A percentile compares a stretch with the other conserved stretches of the same genome.
Conservation (phyloP, 2,329 filamentous ascomycete genomes). For the Diaporthe nobilis region DNA sequence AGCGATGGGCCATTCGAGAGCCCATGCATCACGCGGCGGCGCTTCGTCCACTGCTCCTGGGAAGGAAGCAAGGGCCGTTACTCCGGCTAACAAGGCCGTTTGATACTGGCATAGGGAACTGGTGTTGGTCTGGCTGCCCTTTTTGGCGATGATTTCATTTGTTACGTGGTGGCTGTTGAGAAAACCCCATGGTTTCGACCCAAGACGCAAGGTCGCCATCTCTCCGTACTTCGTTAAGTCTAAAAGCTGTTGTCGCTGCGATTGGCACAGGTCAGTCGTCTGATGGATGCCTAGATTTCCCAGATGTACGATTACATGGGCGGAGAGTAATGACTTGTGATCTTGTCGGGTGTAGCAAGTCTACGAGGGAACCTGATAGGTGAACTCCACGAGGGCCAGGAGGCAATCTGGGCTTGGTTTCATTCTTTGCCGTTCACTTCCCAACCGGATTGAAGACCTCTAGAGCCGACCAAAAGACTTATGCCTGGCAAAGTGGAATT, state of each 20-base stretch:
- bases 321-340: neutral
- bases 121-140: neutral
- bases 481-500: neutral
- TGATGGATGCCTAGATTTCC: neutral
- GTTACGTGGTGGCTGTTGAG: neutral
- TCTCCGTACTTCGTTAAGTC: constrained; percentile 5
- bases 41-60: constrained; percentile 53
- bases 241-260: neutral
- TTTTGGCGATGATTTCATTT: neutral
- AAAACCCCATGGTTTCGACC: neutral
- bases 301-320: neutral
- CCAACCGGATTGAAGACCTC: neutral
- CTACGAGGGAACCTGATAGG: neutral
- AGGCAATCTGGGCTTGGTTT: constrained; percentile 5
- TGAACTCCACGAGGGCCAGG: neutral
- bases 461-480: neutral
- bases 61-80: constrained; percentile 51
- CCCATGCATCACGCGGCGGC: constrained; percentile 56
- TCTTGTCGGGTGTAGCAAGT: neutral
- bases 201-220: neutral
- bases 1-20: constrained; percentile 53
- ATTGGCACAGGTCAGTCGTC: neutral
- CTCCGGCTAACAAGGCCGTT: neutral
- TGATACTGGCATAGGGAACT: neutral
- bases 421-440: neutral